A percentile compares a stretch with the other conserved stretches of the same genome.
Conservation (phyloP, 805 yeast species). For the Kuraishia hungarica region DNA sequence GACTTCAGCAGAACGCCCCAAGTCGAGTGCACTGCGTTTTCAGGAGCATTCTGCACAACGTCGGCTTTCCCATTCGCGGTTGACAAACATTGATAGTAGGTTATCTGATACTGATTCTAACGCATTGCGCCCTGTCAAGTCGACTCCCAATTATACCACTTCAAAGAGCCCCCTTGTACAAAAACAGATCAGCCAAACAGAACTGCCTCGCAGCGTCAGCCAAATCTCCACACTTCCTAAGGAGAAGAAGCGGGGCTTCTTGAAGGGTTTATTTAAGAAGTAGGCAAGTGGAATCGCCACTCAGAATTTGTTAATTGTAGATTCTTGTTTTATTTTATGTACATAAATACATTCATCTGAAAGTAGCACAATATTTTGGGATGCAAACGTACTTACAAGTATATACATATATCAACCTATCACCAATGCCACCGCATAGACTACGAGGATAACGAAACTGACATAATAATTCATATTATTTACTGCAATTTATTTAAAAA, state of each 20-base stretch:
- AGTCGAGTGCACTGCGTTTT: neutral
- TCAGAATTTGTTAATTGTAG: neutral
- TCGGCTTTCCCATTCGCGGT: neutral
- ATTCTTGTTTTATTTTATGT: neutral
- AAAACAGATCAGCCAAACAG: slow-evolving; percentile 5
- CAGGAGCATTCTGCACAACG: neutral
- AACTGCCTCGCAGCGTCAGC: slow-evolving; percentile 2
- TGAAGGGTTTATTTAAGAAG: slow-evolving; percentile 13
- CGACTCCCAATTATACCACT: neutral
- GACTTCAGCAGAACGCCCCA: neutral
- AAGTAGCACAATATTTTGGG: too few species aligned
- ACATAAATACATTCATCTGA: too few species aligned
- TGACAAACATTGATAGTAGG: neutral
- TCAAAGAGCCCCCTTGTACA: slow-evolving; percentile 3
- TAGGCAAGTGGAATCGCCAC: neutral
- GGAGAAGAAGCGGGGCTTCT: slow-evolving; percentile 10
- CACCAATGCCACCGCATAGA: too few species aligned
- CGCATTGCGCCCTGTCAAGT: neutral
- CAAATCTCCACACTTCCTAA: neutral
- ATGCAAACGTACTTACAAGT: too few species aligned
- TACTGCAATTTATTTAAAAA: neutral
- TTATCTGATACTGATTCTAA: neutral
- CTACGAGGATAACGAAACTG: too few species aligned
- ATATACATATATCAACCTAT: too few species aligned
- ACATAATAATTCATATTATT: neutral